Evolutionary conservation across 108 stramenopile genomes (phyloP).

Genomic region (Cyclotella cryptica): DNA sequence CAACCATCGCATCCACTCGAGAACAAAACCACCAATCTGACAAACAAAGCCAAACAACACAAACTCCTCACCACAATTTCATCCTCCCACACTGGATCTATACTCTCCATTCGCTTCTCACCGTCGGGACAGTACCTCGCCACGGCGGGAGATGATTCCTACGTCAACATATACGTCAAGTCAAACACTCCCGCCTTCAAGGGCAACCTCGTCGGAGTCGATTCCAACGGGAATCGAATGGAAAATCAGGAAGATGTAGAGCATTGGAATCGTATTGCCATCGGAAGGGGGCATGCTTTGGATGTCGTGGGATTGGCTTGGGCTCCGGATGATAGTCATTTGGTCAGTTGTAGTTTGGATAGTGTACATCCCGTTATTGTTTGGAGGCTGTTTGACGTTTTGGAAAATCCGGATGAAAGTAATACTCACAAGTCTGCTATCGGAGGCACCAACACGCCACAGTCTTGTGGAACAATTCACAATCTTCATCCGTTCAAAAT

Average conservation of each 20-base stretch:
- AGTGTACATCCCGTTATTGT: slow-evolving; percentile 86
- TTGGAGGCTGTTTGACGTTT: slow-evolving; percentile 80
- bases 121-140: slow-evolving; percentile 77
- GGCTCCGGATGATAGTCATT: slow-evolving; percentile 90
- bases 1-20: neutral
- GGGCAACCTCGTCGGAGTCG: slow-evolving; percentile 62
- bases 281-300: slow-evolving; percentile 84
- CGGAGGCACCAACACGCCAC: too few species aligned
- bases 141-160: slow-evolving; percentile 87
- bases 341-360: slow-evolving; percentile 88
- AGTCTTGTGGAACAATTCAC: slow-evolving; percentile 5
- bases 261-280: slow-evolving; percentile 86
- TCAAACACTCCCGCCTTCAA: slow-evolving; percentile 26
- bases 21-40: neutral
- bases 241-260: slow-evolving; percentile 52
- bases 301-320: slow-evolving; percentile 92
- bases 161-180: slow-evolving; percentile 75
- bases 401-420: slow-evolving; percentile 2
- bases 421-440: too few species aligned
- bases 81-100: slow-evolving; percentile 83
- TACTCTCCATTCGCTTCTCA: slow-evolving; percentile 82
- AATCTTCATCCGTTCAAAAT: slow-evolving; percentile 83
- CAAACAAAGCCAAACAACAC: slow-evolving; percentile 43
- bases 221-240: neutral
- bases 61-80: slow-evolving; percentile 82